A percentile compares a stretch with the other conserved stretches of the same genome.
These are phyloP conservation scores for Ophiorrhiza pumila DNA, from an alignment of 257 asterid species.

Conservation along the genomic window DNA sequence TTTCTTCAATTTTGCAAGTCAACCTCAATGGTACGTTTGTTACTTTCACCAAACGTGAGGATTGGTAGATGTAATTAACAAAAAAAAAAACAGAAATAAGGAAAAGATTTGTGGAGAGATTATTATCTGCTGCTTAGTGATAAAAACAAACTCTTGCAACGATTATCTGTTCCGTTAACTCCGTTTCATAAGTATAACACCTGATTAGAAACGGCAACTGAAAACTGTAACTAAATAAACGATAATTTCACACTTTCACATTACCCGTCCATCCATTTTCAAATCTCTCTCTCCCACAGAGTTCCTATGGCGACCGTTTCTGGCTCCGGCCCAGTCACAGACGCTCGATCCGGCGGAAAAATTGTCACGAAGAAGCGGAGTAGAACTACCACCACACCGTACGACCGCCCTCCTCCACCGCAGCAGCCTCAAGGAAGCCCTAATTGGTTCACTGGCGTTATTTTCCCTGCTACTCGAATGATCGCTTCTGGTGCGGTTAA, in stretches of 20 bases:
- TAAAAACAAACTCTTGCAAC: too few species aligned
- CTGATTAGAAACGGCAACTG: not conserved
- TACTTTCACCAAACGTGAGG: too few species aligned
- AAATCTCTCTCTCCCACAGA: not conserved
- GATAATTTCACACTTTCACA: not conserved
- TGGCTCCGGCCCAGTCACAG: constrained; percentile 10
- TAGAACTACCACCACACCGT: constrained; percentile 30
- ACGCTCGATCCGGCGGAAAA: constrained; percentile 44
- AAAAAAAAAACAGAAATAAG: too few species aligned
- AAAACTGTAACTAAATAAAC: constrained; percentile 3
- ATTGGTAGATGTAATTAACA: too few species aligned
- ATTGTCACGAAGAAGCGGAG: constrained; percentile 26
- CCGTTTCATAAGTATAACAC: too few species aligned
- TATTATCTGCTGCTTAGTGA: too few species aligned
- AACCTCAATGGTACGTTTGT: too few species aligned
- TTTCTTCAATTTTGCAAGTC: too few species aligned
- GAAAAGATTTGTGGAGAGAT: too few species aligned
- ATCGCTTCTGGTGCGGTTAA: constrained; percentile 78
- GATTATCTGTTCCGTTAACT: too few species aligned
- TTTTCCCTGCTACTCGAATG: constrained; percentile 33
- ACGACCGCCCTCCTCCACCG: constrained; percentile 33
- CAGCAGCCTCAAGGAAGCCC: constrained; percentile 31
- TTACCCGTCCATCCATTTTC: constrained; percentile 6
- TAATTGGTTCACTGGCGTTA: constrained; percentile 36
- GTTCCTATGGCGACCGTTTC: constrained; percentile 19